Evolutionary conservation across 495 filamentous ascomycete genomes (phyloP).

Genomic region (Hypoxylon crocopeplum): DNA sequence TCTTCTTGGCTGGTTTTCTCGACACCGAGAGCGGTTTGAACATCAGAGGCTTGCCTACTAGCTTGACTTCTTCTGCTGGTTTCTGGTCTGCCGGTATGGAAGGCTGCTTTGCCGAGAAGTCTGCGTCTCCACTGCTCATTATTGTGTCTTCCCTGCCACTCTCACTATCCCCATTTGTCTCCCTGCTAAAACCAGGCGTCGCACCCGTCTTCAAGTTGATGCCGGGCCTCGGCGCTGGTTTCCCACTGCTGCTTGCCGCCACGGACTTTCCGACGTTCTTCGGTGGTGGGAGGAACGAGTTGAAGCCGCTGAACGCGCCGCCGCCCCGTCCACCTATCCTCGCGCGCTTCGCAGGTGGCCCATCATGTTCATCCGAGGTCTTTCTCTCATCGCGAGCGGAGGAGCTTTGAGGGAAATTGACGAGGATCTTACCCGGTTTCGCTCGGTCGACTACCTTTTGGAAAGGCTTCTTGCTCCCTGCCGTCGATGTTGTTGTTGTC

Average conservation of each 20-base stretch:
- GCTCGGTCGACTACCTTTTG: slow-evolving; percentile 80
- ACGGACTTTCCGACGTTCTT: slow-evolving; percentile 62
- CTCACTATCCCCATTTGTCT: slow-evolving; percentile 42
- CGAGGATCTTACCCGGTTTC: slow-evolving; percentile 81
- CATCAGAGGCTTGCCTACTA: slow-evolving; percentile 80
- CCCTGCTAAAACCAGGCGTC: slow-evolving; percentile 76
- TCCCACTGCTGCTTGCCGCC: slow-evolving; percentile 41
- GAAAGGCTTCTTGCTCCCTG: slow-evolving; percentile 60
- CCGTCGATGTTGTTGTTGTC: slow-evolving; percentile 37
- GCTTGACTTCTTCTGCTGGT: slow-evolving; percentile 65
- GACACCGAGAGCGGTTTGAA: slow-evolving; percentile 87
- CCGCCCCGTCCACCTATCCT: slow-evolving; percentile 56
- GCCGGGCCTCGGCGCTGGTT: slow-evolving; percentile 50
- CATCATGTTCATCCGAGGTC: slow-evolving; percentile 37
- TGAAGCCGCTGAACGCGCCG: slow-evolving; percentile 73
- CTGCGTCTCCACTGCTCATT: slow-evolving; percentile 17
- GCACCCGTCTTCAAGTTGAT: slow-evolving; percentile 82
- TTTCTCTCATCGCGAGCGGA: slow-evolving; percentile 46
- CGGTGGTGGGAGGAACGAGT: slow-evolving; percentile 84
- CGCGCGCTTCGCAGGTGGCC: slow-evolving; percentile 74
- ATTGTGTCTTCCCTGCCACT: slow-evolving; percentile 16
- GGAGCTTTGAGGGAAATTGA: slow-evolving; percentile 67
- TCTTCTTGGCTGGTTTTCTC: slow-evolving; percentile 73
- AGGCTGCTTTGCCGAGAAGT: slow-evolving; percentile 41
- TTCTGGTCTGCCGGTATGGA: slow-evolving; percentile 54